Evolutionary conservation across 2,329 filamentous ascomycete species (phyloP).

Genomic region (Fusarium bactridioides): DNA sequence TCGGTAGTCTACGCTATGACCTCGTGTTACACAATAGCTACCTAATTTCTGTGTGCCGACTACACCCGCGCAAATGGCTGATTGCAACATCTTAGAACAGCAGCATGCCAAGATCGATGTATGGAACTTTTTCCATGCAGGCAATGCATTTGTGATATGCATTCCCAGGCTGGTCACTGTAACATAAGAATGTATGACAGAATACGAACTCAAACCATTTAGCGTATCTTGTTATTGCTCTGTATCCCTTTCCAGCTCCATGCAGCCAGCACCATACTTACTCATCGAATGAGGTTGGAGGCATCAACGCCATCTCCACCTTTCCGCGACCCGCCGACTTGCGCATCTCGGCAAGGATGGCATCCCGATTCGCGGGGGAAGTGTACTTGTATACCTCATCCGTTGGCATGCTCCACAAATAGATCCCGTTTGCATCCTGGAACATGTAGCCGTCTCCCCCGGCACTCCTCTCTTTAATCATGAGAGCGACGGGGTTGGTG

Average conservation of each 20-base stretch:
- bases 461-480: background rate
- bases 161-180: no score
- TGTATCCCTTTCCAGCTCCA: background rate
- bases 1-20: background rate
- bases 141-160: background rate
- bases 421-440: background rate
- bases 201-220: background rate
- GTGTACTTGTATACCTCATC: background rate
- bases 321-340: background rate
- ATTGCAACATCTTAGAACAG: no score
- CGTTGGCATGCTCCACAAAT: background rate
- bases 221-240: background rate
- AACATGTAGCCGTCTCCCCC: background rate
- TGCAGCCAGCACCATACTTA: background rate
- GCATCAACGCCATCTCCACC: background rate
- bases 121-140: background rate
- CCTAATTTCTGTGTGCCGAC: fast-evolving
- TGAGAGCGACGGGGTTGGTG: background rate
- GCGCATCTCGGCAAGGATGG: background rate
- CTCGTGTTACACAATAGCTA: background rate
- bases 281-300: background rate
- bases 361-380: background rate
- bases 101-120: background rate
- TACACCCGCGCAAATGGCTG: no score
- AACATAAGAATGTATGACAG: no score